Evolutionary conservation across 1,284 basidiomycete species (phyloP).

Genomic region (Mrakiaceae sp.): DNA sequence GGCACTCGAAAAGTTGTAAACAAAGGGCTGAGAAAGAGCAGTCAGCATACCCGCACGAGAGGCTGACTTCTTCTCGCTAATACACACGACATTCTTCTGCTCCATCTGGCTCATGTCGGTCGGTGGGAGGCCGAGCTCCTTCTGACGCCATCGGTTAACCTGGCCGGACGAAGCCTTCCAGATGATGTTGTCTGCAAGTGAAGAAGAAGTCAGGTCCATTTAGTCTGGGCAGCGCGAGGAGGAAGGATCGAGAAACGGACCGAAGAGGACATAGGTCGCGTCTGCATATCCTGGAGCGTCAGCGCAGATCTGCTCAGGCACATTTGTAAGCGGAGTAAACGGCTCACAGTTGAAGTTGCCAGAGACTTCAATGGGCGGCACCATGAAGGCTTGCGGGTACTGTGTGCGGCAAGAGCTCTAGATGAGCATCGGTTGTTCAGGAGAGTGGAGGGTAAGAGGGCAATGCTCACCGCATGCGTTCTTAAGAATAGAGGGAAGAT

Average conservation of each 20-base stretch:
- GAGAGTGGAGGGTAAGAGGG: too few relatives aligned
- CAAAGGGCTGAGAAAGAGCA: conserved; percentile 40
- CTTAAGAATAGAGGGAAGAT: too few relatives aligned
- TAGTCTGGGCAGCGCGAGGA: background rate
- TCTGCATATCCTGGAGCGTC: background rate
- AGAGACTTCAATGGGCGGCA: conserved; percentile 39
- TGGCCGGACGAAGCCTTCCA: conserved; percentile 62
- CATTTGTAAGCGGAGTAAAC: background rate
- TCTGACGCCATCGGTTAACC: conserved; percentile 60
- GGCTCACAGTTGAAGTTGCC: conserved; percentile 31
- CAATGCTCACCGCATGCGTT: too few relatives aligned
- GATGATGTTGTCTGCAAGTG: conserved; percentile 59
- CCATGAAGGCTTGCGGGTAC: conserved; percentile 38
- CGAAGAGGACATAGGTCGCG: background rate
- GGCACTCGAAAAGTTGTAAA: conserved; percentile 53
- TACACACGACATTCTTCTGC: conserved; percentile 23
- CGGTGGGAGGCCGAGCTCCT: conserved; percentile 43
- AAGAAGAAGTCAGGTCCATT: background rate
- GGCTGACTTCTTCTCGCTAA: too few relatives aligned
- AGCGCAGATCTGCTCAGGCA: background rate
- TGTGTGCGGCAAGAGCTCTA: background rate
- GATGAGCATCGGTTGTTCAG: too few relatives aligned
- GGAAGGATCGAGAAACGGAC: background rate
- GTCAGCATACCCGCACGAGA: too few relatives aligned
- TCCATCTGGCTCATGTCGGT: conserved; percentile 32